Evolutionary conservation across 2,329 filamentous ascomycete genomes (phyloP), one percentile per base, ranked within the genome.

Genomic region (Diaporthe aspalathi): DNA sequence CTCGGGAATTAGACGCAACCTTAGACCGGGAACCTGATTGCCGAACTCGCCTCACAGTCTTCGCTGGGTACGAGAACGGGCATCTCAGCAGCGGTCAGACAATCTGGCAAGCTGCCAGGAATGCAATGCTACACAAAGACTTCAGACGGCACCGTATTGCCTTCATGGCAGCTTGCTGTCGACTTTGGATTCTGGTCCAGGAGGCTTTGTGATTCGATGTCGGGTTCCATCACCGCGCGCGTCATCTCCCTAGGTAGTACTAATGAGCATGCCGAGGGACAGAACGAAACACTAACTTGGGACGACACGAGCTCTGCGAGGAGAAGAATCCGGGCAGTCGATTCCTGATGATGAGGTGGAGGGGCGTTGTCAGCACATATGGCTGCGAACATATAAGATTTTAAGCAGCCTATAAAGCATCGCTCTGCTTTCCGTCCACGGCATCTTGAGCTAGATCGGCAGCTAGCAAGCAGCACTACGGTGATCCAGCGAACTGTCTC

Each of bases 401-500:
- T 38, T 5, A 12, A 63, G 11, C 22, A 14, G 4, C 24, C 49
- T 49, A 35, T 43, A 43, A 63, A 63, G 22, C 57, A 49, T 22
- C 12, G 57, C 40, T 27, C 40, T 29, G 20, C 27, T 9, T 63
- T 32, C 40, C 60, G 40, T 24, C 27, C 24, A 17, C 27, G 43
- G 29, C 27, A 12, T 35, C 24, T 20, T 27, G 11, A 14, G 20
- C 27, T 49, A 49, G 20, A 49, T 63, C 20, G 29, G 14, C 27
- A 38, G 45, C 60, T 45, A 63, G 29, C 27, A 32, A 35, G 43
- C 24, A 12, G 40, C 47, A 47, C 27, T 27, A 32, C 45, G 43
- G 60, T 63, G 43, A 63, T 49, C 54, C 43, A 43, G 43, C 11
- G 27, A 27, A 27, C 14, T 57, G 54, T 43, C 29, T 49, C n/a